Conservation (phyloP, 805 yeast species). For the Scheffersomyces ergatensis region DNA sequence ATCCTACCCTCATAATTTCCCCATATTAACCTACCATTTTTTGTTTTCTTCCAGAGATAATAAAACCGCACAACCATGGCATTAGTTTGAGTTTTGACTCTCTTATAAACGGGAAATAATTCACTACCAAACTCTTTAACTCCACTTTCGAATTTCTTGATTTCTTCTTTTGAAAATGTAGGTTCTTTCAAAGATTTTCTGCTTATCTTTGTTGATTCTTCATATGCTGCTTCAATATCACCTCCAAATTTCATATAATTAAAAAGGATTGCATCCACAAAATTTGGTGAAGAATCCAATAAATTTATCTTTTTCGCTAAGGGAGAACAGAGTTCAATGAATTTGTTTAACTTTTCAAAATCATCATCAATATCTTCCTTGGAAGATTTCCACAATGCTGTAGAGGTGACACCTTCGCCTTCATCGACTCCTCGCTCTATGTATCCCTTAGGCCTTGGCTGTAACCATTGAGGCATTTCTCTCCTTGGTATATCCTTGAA, state of each 20-base stretch:
- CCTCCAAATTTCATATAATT: constrained; percentile 52
- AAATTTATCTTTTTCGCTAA: constrained; percentile 57
- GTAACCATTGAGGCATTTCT: constrained; percentile 72
- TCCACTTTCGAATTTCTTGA: constrained; percentile 68
- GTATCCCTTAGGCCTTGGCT: constrained; percentile 76
- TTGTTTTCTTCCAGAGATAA: constrained; percentile 89
- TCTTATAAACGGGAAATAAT: constrained; percentile 65
- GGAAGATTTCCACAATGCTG: constrained; percentile 64
- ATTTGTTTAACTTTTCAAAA: constrained; percentile 47
- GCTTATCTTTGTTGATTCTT: constrained; percentile 45
- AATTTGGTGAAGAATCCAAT: constrained; percentile 70
- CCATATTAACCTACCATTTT: constrained; percentile 75
- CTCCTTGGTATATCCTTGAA: constrained; percentile 36
- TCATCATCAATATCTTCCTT: constrained; percentile 22
- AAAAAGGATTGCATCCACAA: constrained; percentile 69
- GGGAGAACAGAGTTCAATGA: constrained; percentile 51
- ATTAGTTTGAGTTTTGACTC: constrained; percentile 69
- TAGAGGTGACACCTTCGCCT: constrained; percentile 47
- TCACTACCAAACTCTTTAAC: constrained; percentile 75
- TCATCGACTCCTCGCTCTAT: constrained; percentile 79
- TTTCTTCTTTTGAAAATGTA: constrained; percentile 62
- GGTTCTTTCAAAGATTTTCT: constrained; percentile 73
- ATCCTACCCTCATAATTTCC: constrained; percentile 73
- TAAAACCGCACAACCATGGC: constrained; percentile 84
- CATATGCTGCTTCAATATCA: constrained; percentile 48